Evolutionary conservation across 2,329 filamentous ascomycete genomes (phyloP), one percentile per base, ranked within the genome.

Genomic region (Talaromyces sp.): DNA sequence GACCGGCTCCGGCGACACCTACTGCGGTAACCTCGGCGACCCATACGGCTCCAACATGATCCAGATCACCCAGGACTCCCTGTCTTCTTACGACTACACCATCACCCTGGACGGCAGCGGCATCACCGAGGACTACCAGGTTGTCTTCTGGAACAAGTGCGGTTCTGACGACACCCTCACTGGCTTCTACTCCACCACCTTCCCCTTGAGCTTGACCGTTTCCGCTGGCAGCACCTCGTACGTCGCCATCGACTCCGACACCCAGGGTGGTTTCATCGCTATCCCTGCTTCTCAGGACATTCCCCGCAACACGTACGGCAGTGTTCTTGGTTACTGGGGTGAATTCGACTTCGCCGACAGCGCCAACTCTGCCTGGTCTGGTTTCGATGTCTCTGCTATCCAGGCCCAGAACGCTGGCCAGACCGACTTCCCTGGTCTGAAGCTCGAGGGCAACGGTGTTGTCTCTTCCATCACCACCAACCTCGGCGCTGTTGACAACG

Each of bases 41-140:
- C 75, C 75, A 7, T 76, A 73, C 69, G 74, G 77, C 59, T 74
- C 72, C 71, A 76, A 77, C 73, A 74, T 77, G 62, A 72, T 74
- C 63, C 63, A 74, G 61, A 70, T 79, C 61, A 54, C 68, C 61
- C 68, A 71, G 64, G 61, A 65, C 54, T 65, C 68, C 22, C 73
- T 73, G 59, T 66, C 62, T 66, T 49, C 68, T 49, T 77, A 77
- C 72, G 69, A 74, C 65, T 68, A 77, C 64, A 74, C 77, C 54
- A 59, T 72, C 47, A 65, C 71, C 30, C 66, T 77, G 57, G 65
- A 69, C 57, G 75, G 74, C 42, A 64, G 65, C 33, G 30, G 42
- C 51, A 63, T 73, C 64, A 60, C 54, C 15, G 69, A 75, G n/a
- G 61, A 67, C 63, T 76, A 71, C 71, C 72, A 66, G 52, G 66